These are phyloP conservation scores for Silene latifolia DNA, from an alignment of 148 eudicot genomes.

Conservation along the genomic window DNA sequence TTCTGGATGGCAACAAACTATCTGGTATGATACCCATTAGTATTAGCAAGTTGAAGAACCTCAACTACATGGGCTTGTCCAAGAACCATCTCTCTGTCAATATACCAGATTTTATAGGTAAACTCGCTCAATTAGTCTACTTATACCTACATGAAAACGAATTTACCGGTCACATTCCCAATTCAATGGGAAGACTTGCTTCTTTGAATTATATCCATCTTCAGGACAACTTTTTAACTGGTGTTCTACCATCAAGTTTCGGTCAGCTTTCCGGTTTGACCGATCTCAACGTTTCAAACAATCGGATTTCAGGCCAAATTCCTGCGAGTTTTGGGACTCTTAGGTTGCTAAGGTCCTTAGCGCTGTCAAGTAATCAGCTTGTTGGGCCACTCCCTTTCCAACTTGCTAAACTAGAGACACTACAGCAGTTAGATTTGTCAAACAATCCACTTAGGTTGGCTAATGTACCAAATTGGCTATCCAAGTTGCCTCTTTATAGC, in stretches of 20 bases:
- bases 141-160: constrained; percentile 47
- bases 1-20: constrained; percentile 42
- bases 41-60: constrained; percentile 46
- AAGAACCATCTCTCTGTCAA: constrained; percentile 41
- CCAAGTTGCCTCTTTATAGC: constrained; percentile 31
- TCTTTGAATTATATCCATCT: constrained; percentile 43
- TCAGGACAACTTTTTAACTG: constrained; percentile 40
- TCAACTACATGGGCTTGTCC: constrained; percentile 49
- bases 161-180: constrained; percentile 46
- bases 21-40: constrained; percentile 45
- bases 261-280: constrained; percentile 45
- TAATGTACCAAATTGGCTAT: constrained; percentile 40
- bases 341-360: constrained; percentile 36
- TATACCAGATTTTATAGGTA: constrained; percentile 31
- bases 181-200: constrained; percentile 40
- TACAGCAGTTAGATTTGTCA: constrained; percentile 51
- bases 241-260: constrained; percentile 51
- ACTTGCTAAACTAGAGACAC: constrained; percentile 33
- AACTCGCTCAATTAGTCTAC: constrained; percentile 20
- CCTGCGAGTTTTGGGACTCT: constrained; percentile 58
- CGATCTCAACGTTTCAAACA: constrained; percentile 41
- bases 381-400: constrained; percentile 42
- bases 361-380: constrained; percentile 50
- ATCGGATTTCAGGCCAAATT: constrained; percentile 17
- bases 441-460: constrained; percentile 48